Conservation (phyloP, 2,329 filamentous ascomycete species). For the Penicillium corylophilum region DNA sequence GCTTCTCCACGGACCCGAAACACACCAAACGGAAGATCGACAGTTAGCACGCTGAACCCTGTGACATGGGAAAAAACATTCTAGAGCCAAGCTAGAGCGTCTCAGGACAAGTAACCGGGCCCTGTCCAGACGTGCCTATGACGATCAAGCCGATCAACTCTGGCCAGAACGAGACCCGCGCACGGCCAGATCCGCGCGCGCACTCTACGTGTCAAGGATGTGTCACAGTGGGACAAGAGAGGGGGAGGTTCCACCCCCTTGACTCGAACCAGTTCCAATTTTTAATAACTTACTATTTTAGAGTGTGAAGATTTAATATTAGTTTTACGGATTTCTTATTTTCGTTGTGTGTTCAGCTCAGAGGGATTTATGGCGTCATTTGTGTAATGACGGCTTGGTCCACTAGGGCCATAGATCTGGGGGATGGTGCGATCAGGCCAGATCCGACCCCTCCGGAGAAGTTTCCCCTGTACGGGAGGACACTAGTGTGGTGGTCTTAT, state of each 20-base stretch:
- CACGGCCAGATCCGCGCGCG: background rate
- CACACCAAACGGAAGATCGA: constrained; percentile 17
- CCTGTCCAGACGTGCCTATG: background rate
- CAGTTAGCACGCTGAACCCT: constrained; percentile 1
- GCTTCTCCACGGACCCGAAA: constrained; percentile 6
- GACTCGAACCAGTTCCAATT: background rate
- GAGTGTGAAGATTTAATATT: background rate
- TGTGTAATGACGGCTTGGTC: background rate
- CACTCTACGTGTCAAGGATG: constrained; percentile 20
- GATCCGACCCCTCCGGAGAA: background rate
- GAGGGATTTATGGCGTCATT: background rate
- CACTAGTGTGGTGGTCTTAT: constrained; percentile 2
- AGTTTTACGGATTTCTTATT: background rate
- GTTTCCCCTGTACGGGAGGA: background rate
- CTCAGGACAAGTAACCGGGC: background rate
- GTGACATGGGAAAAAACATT: background rate
- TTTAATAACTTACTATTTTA: background rate
- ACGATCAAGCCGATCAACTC: background rate
- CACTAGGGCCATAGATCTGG: background rate
- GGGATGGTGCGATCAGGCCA: background rate
- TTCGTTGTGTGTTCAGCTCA: background rate
- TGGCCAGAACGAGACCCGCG: background rate
- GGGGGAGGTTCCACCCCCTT: background rate
- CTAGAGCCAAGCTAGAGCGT: background rate
- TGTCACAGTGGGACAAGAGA: constrained; percentile 10